Evolutionary conservation across 306 rosid genomes (phyloP), one percentile per base, ranked within the genome.

Genomic region (Ormosia semicastrata): DNA sequence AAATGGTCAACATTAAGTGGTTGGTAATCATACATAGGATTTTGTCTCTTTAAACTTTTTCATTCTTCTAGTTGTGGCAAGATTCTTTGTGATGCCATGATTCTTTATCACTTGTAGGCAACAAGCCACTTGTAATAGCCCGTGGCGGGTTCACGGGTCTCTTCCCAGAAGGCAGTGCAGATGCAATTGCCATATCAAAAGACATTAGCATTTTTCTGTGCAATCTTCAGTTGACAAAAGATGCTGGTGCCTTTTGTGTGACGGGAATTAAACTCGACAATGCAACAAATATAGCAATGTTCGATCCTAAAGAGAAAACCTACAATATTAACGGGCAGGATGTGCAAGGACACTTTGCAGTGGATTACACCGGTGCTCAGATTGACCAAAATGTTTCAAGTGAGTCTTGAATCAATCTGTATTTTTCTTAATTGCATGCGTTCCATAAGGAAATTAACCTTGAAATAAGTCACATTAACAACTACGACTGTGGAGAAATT

Each of bases 81-180:
- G 6, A 13, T 13, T 57, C 58, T 50, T 46, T 44, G 5, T 36
- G 49, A 40, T 5, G 87, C 57, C 60, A 43, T 67, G 50, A 52
- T n/a, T 46, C 15, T 54, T 32, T 30, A 47, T 58, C n/a, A 67
- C 15, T 37, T 82, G 78, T 88, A 95, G 99, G 98, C 13, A 44
- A 88, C 36, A 79, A 60, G 76, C 98, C 99, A 0, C 39, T 84
- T 8, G 93, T 95, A 3, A 47, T 95, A 65, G 91, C 97, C 13
- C 86, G 97, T 3, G 99, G 99, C 0, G 99, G 99, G 50, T 80
- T 87, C 54, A 78, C 94, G 0, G 99, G 99, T 24, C 82, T 92
- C 8, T 92, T 91, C 66, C 99, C 99, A 7, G 99, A 95, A 85
- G 88, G 90, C 33, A 37, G 86, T 9, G 9, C 44, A 0, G 43